Evolutionary conservation across 2,329 filamentous ascomycete genomes (phyloP), one percentile per base, ranked within the genome.

Genomic region (Myriosclerotinia duriaeana): DNA sequence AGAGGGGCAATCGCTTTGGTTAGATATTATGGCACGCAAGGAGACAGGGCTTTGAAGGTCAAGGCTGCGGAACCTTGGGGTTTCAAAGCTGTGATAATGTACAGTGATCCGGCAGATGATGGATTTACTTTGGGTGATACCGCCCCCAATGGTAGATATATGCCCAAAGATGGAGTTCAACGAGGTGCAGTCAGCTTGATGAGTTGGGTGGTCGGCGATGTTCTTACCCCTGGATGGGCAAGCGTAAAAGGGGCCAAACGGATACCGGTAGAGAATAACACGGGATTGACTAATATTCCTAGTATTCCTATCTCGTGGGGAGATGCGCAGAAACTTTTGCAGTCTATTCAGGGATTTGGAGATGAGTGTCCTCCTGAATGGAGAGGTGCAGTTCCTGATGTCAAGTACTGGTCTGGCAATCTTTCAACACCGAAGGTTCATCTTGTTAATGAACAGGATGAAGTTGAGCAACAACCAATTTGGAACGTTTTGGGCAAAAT

Each of bases 401-500:
- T 95, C 5, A 85, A 91, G 73, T 97, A 92, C 89, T 97, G 90
- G 88, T 91, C 92, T 4, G 95, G 95, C 42, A 86, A 93, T 74
- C 77, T 81, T 4, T 85, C 84, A 0, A 92, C 91, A 3, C 93
- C 93, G 0, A 83, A 87, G 34, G 90, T 99, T 59, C 89, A 90
- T 62, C 82, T 99, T 34, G 87, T 89, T 78, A 98, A 98, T 77
- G 80, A 92, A 68, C 93, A 97, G 76, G 93, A 97, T 72, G 93
- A 96, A 76, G 84, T 87, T 15, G 85, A 90, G 67, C 84, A 90
- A 75, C 92, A 97, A 77, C 87, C 89, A 7, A 95, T 99, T 69
- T 97, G 92, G 85, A 99, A 99, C 74, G 87, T 98, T 0, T 87
- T 97, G 73, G 93, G 91, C 42, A 85, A 88, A 65, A 93, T 99